Evolutionary conservation across 371 early-diverging fungal species (phyloP), one percentile per base, ranked within the genome.

Genomic region (Mucor ambiguus): DNA sequence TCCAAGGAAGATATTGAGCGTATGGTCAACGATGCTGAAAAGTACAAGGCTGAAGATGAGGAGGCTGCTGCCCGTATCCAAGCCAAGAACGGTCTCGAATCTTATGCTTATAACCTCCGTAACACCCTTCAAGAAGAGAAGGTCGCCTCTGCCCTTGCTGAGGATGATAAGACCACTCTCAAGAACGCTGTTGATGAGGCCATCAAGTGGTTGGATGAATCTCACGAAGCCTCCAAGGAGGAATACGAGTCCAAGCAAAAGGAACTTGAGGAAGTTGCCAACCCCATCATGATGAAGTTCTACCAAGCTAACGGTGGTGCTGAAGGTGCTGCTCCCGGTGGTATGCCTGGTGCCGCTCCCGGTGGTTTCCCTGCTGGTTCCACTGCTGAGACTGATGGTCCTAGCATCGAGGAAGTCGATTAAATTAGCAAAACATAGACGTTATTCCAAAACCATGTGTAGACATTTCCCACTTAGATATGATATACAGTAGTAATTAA

Each of bases 1-100:
- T 90, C 95, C 71, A 88, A 91, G 69, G 90, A 88, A 61, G 96
- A 98, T 68, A 93, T 96, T 62, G 93, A 95, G 74, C 90, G 92
- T 69, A 93, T 96, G 92, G 87, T 98, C 65, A 70, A 73, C 58
- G 96, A 96, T 67, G 95, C 95, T 61, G 94, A 94, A 75, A 88
- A 90, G 84, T 91, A 85, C 89, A 92, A 91, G 87, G 90, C 89
- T 60, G 93, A 93, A 81, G 96, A 96, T 82, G 88, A 89, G 67
- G 91, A 83, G 64, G 91, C 90, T 60, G 90, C 92, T 76, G 89
- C 89, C 71, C 88, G 92, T 65, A 90, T 93, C 76, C 81, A 87
- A 76, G 87, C 95, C 73, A 90, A 89, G 86, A 94, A 95, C 85
- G 90, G 86, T 62, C 89, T 95, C 67, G 96, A 95, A 85, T 83